phyloP scores from a whole-genome alignment of 768 basidiomycete species.

The Paxillus rubicundulus region DNA sequence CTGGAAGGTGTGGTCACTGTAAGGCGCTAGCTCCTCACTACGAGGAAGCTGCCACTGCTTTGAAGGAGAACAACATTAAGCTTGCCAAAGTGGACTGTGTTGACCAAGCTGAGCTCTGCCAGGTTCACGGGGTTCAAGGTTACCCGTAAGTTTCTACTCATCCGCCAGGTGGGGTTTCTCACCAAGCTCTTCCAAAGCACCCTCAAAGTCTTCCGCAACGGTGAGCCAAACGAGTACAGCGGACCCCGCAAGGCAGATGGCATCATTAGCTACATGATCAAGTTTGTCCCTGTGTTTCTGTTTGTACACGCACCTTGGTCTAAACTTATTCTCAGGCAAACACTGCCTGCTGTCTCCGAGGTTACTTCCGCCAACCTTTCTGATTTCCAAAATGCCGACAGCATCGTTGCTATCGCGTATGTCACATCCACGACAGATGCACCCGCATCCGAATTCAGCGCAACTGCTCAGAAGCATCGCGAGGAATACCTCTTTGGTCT shows the following conservation, averaged over 20 bases:
- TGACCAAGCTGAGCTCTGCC: slow-evolving; percentile 88
- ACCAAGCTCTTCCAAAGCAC: slow-evolving; percentile 47
- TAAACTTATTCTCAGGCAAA: slow-evolving; percentile 55
- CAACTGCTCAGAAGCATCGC: slow-evolving; percentile 81
- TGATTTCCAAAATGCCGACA: slow-evolving; percentile 87
- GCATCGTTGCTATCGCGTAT: slow-evolving; percentile 87
- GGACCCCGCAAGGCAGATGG: slow-evolving; percentile 95
- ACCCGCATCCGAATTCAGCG: slow-evolving; percentile 71
- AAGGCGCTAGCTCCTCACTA: slow-evolving; percentile 93
- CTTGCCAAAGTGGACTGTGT: slow-evolving; percentile 98
- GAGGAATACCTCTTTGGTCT: slow-evolving; percentile 94
- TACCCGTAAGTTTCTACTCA: slow-evolving; percentile 71
- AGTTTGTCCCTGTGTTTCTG: slow-evolving; percentile 49
- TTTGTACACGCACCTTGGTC: neutral
- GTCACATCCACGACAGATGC: slow-evolving; percentile 67
- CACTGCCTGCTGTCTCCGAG: slow-evolving; percentile 86
- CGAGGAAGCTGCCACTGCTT: slow-evolving; percentile 87
- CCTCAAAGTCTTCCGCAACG: slow-evolving; percentile 88
- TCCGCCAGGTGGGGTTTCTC: neutral
- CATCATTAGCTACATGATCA: slow-evolving; percentile 94
- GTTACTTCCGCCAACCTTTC: slow-evolving; percentile 74
- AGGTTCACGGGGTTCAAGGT: slow-evolving; percentile 81
- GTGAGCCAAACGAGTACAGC: slow-evolving; percentile 72
- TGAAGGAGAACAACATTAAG: slow-evolving; percentile 88
- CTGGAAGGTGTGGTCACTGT: slow-evolving; percentile 96